Conservation (phyloP, 257 asterid species). For the Nicotiana sylvestris region DNA sequence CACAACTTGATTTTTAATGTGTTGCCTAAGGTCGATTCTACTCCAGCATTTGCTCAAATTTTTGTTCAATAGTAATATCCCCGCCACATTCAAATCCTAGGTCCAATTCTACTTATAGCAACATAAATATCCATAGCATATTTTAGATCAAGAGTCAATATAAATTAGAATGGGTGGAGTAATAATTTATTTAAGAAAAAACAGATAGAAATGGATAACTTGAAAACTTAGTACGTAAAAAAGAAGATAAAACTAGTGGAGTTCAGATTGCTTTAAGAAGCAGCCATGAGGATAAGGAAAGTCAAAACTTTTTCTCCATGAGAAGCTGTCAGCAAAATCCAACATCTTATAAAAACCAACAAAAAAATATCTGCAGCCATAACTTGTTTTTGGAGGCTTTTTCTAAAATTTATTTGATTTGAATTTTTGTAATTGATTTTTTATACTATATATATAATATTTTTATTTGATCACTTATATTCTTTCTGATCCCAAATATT, state of each 20-base stretch:
- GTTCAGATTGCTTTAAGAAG: conserved; percentile 3
- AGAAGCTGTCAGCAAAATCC: conserved; percentile 11
- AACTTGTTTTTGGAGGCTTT: background rate
- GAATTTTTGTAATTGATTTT: background rate
- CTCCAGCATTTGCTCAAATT: no score
- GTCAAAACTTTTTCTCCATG: background rate
- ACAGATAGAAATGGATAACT: conserved; percentile 9
- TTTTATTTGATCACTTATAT: no score
- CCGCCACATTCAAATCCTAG: no score
- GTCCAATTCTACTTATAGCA: no score
- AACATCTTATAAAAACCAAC: conserved; percentile 1
- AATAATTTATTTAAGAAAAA: background rate
- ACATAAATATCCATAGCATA: no score
- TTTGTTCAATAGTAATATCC: no score
- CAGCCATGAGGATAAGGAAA: background rate
- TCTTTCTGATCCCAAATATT: background rate
- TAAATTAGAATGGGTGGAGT: no score
- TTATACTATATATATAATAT: background rate
- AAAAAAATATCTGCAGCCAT: conserved; percentile 7
- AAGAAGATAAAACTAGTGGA: conserved; percentile 26
- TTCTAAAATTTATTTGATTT: background rate
- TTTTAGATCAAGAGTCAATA: no score
- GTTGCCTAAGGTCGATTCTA: no score
- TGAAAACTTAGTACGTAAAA: background rate
- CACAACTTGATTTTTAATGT: no score